Base-by-base conservation (phyloP, 2,329 filamentous ascomycete species). In the Ceratocystiopsis brevicomis region DNA sequence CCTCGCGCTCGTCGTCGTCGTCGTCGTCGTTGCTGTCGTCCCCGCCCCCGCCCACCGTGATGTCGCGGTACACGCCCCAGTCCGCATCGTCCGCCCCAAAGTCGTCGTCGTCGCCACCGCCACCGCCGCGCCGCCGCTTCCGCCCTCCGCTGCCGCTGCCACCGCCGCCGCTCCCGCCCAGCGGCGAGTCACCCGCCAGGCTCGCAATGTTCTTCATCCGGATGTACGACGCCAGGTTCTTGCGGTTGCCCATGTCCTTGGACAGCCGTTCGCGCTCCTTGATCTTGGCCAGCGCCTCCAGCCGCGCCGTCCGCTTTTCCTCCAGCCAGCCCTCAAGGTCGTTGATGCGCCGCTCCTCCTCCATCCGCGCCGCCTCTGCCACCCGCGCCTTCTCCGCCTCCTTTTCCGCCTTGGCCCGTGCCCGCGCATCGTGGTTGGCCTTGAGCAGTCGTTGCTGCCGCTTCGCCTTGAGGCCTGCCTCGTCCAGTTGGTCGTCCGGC, bases 121-220 rank as follows among this genome's bases (percentile, higher is more conserved):
- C 85, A 56, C 96, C 90, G 53, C 96, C 90, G 56, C 88, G 21
- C 6, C 33, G 33, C 33, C 33, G 33, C 33, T 15, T 14, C 3
- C 33, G 33, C 80, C 83, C 45, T 50, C 45, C 50, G 18, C 52
- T 53, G 39, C 46, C 49, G 40, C 3, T 68, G 68, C 63, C 30
- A 18, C n/a, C n/a, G n/a, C n/a, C n/a, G 13, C 25, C 42, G 3
- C 39, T 37, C 4, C 39, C 8, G 2, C 21, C 41, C 43, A 70
- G 66, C 1, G 88, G 86, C 6, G 75, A 78, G 59, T 98, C 90
- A 0, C 88, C 87, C 3, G 90, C 90, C 1, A 98, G 77, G 55
- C 94, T 95, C 47, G 90, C 90, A 46, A 98, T 86, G 41, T 80
- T 88, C 64, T 96, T 96, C 90, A 98, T 98, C 49, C 90, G 82